phyloP scores from a whole-genome alignment of 768 basidiomycete species.

The Phaeolepiota aurea region DNA sequence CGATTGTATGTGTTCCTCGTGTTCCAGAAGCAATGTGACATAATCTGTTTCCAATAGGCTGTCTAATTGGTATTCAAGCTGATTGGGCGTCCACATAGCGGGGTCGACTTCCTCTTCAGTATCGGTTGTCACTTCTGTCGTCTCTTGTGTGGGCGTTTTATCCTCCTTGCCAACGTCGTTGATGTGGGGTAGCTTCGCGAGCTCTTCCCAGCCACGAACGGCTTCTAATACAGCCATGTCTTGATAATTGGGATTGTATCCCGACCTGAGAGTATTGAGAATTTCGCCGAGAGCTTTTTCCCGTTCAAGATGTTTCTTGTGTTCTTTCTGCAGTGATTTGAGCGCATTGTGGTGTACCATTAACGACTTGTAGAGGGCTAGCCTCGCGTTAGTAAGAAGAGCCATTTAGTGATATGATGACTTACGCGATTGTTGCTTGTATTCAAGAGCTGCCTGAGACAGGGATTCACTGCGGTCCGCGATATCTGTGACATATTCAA shows the following conservation, averaged over 20 bases:
- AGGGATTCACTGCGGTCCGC: conserved; percentile 72
- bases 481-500: conserved; percentile 42
- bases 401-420: background rate
- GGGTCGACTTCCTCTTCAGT: conserved; percentile 49
- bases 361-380: conserved; percentile 76
- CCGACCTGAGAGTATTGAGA: conserved; percentile 66
- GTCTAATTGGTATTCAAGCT: conserved; percentile 52
- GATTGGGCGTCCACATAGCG: conserved; percentile 49
- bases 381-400: conserved; percentile 1
- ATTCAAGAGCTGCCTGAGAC: conserved; percentile 73
- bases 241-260: conserved; percentile 98
- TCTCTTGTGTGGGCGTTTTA: conserved; percentile 11
- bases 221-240: conserved; percentile 99
- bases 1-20: conserved; percentile 59
- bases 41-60: conserved; percentile 57
- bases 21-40: conserved; percentile 65
- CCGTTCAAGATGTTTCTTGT: conserved; percentile 65
- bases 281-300: conserved; percentile 79
- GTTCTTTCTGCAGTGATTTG: conserved; percentile 64
- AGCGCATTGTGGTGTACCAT: conserved; percentile 68
- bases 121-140: conserved; percentile 20
- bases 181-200: conserved; percentile 63
- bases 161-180: conserved; percentile 55
- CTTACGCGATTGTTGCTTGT: conserved; percentile 83
- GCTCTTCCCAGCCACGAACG: conserved; percentile 85